phyloP scores from a whole-genome alignment of 2,329 filamentous ascomycete species.

The Colletotrichum sansevieriae region DNA sequence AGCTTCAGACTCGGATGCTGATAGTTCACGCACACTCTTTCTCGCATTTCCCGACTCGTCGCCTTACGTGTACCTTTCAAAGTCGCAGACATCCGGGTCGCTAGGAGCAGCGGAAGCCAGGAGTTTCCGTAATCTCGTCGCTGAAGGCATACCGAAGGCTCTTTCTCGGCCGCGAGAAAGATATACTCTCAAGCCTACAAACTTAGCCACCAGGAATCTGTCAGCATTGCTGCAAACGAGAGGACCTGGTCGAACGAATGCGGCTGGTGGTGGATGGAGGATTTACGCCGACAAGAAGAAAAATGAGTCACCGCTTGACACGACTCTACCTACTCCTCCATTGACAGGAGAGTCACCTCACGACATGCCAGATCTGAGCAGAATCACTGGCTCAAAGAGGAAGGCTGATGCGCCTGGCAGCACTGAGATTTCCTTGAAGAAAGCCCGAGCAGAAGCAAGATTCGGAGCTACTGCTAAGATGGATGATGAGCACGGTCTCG shows the following conservation, averaged over 20 bases:
- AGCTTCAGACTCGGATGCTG: conserved; percentile 60
- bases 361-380: conserved; percentile 37
- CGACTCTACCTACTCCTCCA: conserved; percentile 61
- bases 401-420: conserved; percentile 3
- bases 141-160: conserved; percentile 86
- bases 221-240: conserved; percentile 76
- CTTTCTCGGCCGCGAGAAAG: conserved; percentile 80
- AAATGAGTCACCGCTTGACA: conserved; percentile 68
- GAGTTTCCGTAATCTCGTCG: conserved; percentile 77
- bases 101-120: conserved; percentile 65
- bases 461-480: conserved; percentile 74
- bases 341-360: conserved; percentile 54
- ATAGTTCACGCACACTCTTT: conserved; percentile 79
- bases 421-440: conserved; percentile 9
- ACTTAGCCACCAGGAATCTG: conserved; percentile 78
- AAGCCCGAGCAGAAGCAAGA: conserved; percentile 68
- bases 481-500: conserved; percentile 71
- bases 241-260: conserved; percentile 77
- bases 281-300: conserved; percentile 77
- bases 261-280: conserved; percentile 82
- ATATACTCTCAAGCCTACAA: conserved; percentile 77
- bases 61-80: conserved; percentile 78
- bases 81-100: conserved; percentile 59
- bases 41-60: conserved; percentile 86
- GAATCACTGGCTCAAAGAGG: conserved; percentile 19